These are phyloP conservation scores for Aspergillus amoenus DNA, from an alignment of 2,329 filamentous ascomycete genomes.

Conservation along the genomic window DNA sequence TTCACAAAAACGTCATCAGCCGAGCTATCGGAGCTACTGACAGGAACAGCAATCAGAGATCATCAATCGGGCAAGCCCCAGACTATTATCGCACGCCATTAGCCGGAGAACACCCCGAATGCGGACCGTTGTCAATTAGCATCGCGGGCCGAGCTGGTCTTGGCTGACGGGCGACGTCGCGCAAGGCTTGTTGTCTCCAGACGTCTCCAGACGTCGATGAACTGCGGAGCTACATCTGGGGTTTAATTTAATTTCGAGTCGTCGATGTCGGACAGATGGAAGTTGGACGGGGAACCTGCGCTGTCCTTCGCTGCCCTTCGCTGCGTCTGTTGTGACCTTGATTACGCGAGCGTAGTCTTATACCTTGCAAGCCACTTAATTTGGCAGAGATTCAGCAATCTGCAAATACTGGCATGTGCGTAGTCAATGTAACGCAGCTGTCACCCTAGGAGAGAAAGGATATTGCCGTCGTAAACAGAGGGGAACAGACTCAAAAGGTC, in stretches of 20 bases:
- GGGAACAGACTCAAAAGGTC: not conserved
- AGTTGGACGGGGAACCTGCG: not conserved
- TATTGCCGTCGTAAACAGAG: not conserved
- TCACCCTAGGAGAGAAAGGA: not conserved
- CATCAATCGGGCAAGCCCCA: not conserved
- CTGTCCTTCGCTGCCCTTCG: no score
- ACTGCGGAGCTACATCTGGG: not conserved
- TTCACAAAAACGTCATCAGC: not conserved
- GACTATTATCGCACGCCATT: not conserved
- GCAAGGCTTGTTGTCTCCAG: not conserved
- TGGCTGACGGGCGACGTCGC: conserved; percentile 4
- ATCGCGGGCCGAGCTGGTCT: not conserved
- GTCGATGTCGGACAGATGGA: not conserved
- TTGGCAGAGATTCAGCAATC: no score
- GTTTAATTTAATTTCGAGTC: not conserved
- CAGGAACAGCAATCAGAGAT: not conserved
- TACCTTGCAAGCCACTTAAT: no score
- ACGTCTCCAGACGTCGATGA: not conserved
- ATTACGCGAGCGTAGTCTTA: no score
- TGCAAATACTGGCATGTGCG: no score
- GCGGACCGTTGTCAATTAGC: not conserved
- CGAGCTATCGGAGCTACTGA: not conserved
- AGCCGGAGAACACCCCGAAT: not conserved
- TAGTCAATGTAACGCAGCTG: no score
- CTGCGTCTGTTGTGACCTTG: no score